Conservation (phyloP, 805 yeast species). For the Cyberlindnera amylophila region DNA sequence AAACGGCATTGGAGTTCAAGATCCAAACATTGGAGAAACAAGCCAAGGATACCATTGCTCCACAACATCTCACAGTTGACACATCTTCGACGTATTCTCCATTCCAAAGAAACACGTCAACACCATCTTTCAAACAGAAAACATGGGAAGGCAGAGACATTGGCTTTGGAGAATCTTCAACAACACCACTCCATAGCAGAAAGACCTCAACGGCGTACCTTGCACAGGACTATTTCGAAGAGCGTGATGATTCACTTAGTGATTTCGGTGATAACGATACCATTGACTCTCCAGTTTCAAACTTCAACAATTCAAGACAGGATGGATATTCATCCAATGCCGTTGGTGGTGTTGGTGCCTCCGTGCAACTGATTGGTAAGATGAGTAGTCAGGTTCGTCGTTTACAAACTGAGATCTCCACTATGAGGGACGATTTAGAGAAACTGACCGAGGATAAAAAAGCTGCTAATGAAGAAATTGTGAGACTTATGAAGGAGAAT, state of each 20-base stretch:
- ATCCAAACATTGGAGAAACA: constrained; percentile 19
- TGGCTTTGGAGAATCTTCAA: constrained; percentile 45
- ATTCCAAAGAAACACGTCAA: constrained; percentile 16
- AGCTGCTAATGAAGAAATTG: constrained; percentile 63
- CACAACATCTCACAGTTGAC: constrained; percentile 18
- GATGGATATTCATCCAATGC: constrained; percentile 7
- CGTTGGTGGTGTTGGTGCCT: constrained; percentile 28
- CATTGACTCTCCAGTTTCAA: constrained; percentile 19
- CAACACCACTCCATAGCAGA: constrained; percentile 37
- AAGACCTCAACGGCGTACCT: constrained; percentile 19
- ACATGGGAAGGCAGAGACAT: constrained; percentile 30
- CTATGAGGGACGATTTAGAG: constrained; percentile 59
- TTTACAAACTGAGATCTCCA: constrained; percentile 71
- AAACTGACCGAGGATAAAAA: constrained; percentile 55
- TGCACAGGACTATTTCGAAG: constrained; percentile 16
- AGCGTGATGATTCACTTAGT: constrained; percentile 11
- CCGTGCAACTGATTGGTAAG: constrained; percentile 66
- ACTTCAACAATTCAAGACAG: constrained; percentile 12
- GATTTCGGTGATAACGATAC: constrained; percentile 15
- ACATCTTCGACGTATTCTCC: constrained; percentile 1
- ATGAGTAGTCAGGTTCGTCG: constrained; percentile 75
- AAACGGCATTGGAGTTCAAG: constrained; percentile 17
- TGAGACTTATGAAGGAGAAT: constrained; percentile 52
- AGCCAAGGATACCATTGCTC: constrained; percentile 14
- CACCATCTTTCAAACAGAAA: constrained; percentile 18